phyloP scores from a whole-genome alignment of 148 eudicot genomes.

The Oxyria digyna region DNA sequence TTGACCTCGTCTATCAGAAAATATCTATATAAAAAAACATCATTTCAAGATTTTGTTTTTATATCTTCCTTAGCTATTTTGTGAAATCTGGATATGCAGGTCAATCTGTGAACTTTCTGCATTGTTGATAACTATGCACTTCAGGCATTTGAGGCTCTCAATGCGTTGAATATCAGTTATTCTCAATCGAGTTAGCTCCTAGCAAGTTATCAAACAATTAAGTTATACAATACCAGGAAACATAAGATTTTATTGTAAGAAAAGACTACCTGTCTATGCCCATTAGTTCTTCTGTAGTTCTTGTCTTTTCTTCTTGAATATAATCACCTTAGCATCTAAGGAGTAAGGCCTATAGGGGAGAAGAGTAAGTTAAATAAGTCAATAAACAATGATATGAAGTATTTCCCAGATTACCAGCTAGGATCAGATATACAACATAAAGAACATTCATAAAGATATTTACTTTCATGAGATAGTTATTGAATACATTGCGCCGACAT shows the following conservation, averaged over 20 bases:
- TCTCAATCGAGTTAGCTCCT: constrained; percentile 89
- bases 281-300: constrained; percentile 88
- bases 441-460: background rate
- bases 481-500: background rate
- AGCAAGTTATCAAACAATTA: constrained; percentile 6
- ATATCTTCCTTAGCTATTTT: no score
- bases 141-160: constrained; percentile 45
- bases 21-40: no score
- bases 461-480: background rate
- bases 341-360: constrained; percentile 50
- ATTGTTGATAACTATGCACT: no score
- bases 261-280: constrained; percentile 76
- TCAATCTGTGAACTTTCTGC: no score
- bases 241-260: background rate
- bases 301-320: constrained; percentile 94
- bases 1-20: no score
- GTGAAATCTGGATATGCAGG: no score
- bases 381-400: background rate
- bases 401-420: background rate
- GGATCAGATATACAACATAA: background rate
- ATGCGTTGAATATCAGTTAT: constrained; percentile 81
- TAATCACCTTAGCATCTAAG: constrained; percentile 92
- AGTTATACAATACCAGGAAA: background rate
- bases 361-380: background rate
- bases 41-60: no score